phyloP scores from a whole-genome alignment of 2,329 filamentous ascomycete species.

The Drechmeria coniospora region DNA sequence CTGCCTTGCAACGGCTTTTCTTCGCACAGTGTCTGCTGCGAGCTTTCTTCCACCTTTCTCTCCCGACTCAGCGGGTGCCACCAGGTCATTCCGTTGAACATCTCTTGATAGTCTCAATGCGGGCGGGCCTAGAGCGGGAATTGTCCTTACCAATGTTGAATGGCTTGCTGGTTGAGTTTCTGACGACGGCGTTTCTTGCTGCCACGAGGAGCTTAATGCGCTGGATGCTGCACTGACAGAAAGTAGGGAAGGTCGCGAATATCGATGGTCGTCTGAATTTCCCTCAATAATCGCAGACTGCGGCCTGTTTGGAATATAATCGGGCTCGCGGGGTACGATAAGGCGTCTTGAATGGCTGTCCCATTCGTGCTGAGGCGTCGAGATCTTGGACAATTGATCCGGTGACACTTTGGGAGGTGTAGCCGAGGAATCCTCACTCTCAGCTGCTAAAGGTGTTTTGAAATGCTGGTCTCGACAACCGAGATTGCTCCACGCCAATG shows the following conservation, averaged over 20 bases:
- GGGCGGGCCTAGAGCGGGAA: no score
- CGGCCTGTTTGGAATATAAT: constrained; percentile 10
- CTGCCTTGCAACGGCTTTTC: constrained; percentile 7
- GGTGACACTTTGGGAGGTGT: constrained; percentile 11
- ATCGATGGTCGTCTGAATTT: constrained; percentile 24
- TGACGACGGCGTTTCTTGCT: constrained; percentile 9
- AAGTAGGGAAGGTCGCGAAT: constrained; percentile 26
- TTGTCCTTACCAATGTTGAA: no score
- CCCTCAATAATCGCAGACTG: constrained; percentile 16
- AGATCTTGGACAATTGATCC: constrained; percentile 17
- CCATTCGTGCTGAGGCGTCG: constrained; percentile 28
- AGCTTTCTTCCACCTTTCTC: constrained; percentile 9
- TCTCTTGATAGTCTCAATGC: constrained; percentile 1
- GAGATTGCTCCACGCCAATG: constrained; percentile 42
- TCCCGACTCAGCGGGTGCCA: constrained; percentile 9
- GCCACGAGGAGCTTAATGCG: constrained; percentile 25
- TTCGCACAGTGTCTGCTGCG: constrained; percentile 4
- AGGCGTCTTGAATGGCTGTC: constrained; percentile 39
- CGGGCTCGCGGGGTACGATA: constrained; percentile 22
- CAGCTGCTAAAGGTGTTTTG: constrained; percentile 12
- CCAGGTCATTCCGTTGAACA: constrained; percentile 2
- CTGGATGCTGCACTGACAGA: constrained; percentile 42
- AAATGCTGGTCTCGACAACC: constrained; percentile 21
- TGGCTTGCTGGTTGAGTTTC: constrained; percentile 8
- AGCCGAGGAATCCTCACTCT: neutral